These are phyloP conservation scores for Sequoiadendron giganteum DNA, from an alignment of 75 land plant species.

Conservation along the genomic window DNA sequence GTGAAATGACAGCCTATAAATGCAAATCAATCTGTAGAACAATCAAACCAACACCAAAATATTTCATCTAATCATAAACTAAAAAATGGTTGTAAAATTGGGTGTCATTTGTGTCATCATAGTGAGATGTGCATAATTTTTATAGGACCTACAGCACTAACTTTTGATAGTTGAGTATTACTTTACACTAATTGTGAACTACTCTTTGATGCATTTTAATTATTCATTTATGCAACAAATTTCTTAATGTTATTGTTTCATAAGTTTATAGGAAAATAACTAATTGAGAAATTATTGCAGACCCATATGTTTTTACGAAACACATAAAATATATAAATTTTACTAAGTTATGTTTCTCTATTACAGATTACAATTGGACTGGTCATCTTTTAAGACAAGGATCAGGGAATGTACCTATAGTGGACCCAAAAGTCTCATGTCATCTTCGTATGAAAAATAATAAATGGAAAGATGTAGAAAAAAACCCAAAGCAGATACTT, in stretches of 20 bases:
- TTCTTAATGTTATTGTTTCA: neutral
- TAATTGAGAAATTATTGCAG: neutral
- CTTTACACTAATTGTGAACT: neutral
- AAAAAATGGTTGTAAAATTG: neutral
- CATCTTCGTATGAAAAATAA: neutral
- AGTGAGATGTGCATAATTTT: neutral
- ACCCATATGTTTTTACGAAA: neutral
- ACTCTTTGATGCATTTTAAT: neutral
- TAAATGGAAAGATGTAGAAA: neutral
- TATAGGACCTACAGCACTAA: neutral
- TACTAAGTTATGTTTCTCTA: neutral
- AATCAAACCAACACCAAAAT: neutral
- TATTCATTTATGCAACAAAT: neutral
- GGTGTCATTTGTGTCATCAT: neutral
- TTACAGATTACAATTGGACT: neutral
- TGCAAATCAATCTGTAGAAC: neutral
- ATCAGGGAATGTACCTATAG: neutral
- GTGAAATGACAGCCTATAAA: neutral
- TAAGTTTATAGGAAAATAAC: neutral
- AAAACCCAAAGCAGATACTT: neutral
- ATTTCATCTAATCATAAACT: neutral
- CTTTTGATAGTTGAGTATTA: neutral
- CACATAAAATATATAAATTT: neutral
- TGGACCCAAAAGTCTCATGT: constrained; percentile 1
- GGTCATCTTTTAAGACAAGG: constrained; percentile 2